Base-by-base conservation (phyloP, 306 rosid species). In the Quercus parvula region DNA sequence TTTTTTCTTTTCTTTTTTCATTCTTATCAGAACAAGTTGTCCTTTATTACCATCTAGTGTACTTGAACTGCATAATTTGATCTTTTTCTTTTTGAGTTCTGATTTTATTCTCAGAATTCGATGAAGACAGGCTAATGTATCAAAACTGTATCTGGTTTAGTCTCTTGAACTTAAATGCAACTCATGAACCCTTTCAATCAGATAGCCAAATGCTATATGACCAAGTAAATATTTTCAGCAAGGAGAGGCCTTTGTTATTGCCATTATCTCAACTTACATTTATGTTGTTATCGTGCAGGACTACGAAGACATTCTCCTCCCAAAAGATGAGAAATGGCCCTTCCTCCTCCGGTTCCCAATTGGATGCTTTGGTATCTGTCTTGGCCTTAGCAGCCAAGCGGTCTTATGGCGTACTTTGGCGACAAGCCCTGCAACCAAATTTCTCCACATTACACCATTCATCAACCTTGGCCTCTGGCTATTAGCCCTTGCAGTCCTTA, bases 311-410 rank as follows among this genome's bases (percentile, higher is more conserved):
- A 91, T 91, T 75, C 98, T 94, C 69, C 98, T 94, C 19, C 98
- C 98, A 10, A 90, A 89, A 86, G 97, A 94, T 73, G 91, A 94
- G 76, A 83, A 9, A 58, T 91, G 95, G 97, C 98, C 98, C 17
- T 94, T 94, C 74, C 98, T 94, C 44, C 97, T 94, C 18, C 85
- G 97, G 54, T 94, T 91, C 28, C 97, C 95, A 2, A 90, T 94
- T 4, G 94, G 94, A 77, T 87, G 95, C 84, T 94, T 78, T 18
- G 98, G 98, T 83, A 91, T 94, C 5, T 94, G 98, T 69, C 94
- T 91, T 12, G 97, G 98, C 55, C 92, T 94, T 1, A 90, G 96
- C 59, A 94, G 98, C 88, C 97, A 94, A 76, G 89, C 88, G 0
- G 94, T 94, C 33, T 79, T 91, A 18, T 94, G 98, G 98, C 90